Base-by-base conservation (phyloP, 768 basidiomycete species). In the Galerina marginata region DNA sequence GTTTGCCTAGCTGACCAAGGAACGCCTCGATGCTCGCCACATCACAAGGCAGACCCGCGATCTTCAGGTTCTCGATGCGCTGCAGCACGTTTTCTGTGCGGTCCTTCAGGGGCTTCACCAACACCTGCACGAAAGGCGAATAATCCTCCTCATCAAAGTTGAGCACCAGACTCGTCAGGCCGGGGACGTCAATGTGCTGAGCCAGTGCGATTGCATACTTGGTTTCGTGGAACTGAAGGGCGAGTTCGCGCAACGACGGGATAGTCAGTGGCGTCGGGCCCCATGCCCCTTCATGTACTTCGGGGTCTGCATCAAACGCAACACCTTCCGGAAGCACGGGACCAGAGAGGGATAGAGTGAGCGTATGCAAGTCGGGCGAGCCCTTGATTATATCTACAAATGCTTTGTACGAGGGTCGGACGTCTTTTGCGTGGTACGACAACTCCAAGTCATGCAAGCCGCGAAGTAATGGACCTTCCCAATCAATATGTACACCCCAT, bases 401-500 rank as follows among this genome's bases (percentile, higher is more conserved):
- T 12, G 81, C 78, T 9, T 66, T 59, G 72, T 81, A 89, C 3
- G 81, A 78, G 2, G 89, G 91, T 11, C 89, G 83, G 12, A 87
- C 87, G 66, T 89, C 84, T 29, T 80, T 76, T 9, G 81, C 71
- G 65, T 90, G 89, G 73, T 82, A 90, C 0, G 85, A 82, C 43
- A 92, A 75, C 64, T 88, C 83, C 20, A 92, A 69, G 14, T 83
- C 79, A 23, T 64, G 67, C 29, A 92, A 73, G 12, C 76, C 79
- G 15, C 67, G 62, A 25, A 89, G 75, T 64, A 84, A 78, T 9
- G 71, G 63, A n/a, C 47, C 74, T 33, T 80, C 75, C 91, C 91
- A 92, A 58, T 86, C 81, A 37, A 92, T 71, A 61, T 90, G 90
- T 4, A 91, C 86, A 40, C 89, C 90, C 86, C 87, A 90, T 26